These are phyloP conservation scores for Aspergillus transmontanensis DNA, from an alignment of 2,329 filamentous ascomycete genomes.

Conservation along the genomic window DNA sequence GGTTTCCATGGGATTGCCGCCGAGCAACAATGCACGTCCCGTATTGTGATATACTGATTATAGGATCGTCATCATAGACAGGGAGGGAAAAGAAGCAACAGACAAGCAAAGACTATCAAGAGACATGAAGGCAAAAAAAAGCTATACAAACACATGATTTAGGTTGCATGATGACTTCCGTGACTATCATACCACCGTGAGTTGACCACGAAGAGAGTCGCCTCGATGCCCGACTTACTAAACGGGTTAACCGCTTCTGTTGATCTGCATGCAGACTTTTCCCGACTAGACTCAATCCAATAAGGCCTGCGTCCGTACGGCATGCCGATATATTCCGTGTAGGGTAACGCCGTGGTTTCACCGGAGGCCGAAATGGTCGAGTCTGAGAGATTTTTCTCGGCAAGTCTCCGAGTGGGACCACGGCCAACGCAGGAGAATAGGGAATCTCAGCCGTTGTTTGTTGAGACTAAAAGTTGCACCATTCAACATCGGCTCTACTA, in stretches of 20 bases:
- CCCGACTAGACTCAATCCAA: background rate
- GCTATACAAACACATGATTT: background rate
- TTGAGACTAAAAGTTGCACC: slow-evolving; percentile 2
- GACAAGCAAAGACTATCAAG: background rate
- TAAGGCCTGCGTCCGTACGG: slow-evolving; percentile 1
- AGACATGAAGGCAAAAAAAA: background rate
- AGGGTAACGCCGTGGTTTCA: slow-evolving; percentile 10
- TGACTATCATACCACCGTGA: background rate
- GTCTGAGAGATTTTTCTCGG: slow-evolving; percentile 3
- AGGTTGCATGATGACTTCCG: background rate
- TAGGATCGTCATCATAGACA: background rate
- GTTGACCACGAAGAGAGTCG: background rate
- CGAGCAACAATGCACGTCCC: background rate
- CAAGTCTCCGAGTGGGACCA: slow-evolving; percentile 11
- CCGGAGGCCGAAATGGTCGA: slow-evolving; percentile 14
- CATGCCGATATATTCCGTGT: slow-evolving; percentile 12
- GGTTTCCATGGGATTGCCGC: background rate
- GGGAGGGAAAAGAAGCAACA: background rate
- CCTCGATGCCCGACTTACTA: background rate
- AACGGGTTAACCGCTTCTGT: background rate
- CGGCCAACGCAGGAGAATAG: background rate
- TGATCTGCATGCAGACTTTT: slow-evolving; percentile 7
- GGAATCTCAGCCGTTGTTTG: background rate
- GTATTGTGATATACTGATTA: background rate
- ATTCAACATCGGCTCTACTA: background rate